phyloP scores from a whole-genome alignment of 441 rosid genomes.

The Cnidoscolus chayamansa region DNA sequence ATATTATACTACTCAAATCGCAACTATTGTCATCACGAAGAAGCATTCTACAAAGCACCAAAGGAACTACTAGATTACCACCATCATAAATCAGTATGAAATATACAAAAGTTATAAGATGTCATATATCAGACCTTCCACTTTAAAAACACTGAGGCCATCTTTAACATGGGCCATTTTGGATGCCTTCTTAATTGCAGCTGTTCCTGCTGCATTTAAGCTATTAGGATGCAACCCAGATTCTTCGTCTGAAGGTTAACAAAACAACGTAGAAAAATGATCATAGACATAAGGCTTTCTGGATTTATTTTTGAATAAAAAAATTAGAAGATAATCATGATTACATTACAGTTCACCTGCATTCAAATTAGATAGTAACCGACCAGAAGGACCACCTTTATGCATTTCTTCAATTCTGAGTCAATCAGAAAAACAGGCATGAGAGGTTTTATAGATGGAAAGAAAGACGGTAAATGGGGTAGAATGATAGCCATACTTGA shows the following conservation, averaged over 20 bases:
- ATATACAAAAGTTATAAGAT: conserved; percentile 2
- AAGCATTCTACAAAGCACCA: not conserved
- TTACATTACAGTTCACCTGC: conserved; percentile 32
- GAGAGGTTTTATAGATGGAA: conserved; percentile 13
- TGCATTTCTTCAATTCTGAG: conserved; percentile 71
- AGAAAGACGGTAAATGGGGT: conserved; percentile 17
- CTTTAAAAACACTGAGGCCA: conserved; percentile 36
- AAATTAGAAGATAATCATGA: conserved; percentile 6
- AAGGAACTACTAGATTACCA: too few relatives aligned
- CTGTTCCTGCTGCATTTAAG: conserved; percentile 25
- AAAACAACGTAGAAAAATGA: conserved; percentile 19
- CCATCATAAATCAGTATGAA: not conserved
- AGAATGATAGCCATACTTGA: conserved; percentile 55
- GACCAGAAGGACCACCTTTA: conserved; percentile 55
- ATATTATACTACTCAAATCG: not conserved
- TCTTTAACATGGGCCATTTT: conserved; percentile 43
- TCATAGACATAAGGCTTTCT: conserved; percentile 10
- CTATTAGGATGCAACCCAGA: conserved; percentile 32
- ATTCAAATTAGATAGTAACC: conserved; percentile 36
- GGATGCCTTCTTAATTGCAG: conserved; percentile 44
- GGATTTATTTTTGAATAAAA: not conserved
- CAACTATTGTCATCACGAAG: too few relatives aligned
- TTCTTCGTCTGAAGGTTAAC: conserved; percentile 37
- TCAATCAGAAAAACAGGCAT: conserved; percentile 25
- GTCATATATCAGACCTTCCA: conserved; percentile 39